phyloP scores from a whole-genome alignment of 139 green algal species.

The Coccomyxa sp. region DNA sequence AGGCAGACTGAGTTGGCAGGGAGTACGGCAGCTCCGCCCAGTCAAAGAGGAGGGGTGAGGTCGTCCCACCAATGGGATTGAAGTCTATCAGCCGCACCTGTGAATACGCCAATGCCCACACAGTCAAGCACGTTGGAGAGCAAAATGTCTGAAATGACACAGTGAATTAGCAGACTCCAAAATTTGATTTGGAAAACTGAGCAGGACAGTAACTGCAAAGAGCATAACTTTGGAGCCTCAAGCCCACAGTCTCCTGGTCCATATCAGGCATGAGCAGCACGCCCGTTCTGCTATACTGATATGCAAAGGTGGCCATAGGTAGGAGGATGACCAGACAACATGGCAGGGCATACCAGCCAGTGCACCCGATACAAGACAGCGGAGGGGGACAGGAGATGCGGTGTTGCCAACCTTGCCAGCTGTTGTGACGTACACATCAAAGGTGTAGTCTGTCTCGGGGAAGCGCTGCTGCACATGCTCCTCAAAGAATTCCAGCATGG shows the following conservation, averaged over 20 bases:
- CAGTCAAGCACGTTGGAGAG: not conserved
- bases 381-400: not conserved
- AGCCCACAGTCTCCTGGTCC: not conserved
- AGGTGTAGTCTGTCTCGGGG: conserved; percentile 30
- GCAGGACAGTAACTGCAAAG: not conserved
- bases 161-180: not conserved
- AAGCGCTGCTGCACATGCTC: conserved; percentile 38
- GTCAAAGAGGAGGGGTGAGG: conserved; percentile 81
- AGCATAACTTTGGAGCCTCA: not conserved
- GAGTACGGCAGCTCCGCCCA: conserved; percentile 64
- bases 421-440: conserved; percentile 82
- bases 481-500: conserved; percentile 41
- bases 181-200: not conserved
- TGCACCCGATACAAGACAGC: too few relatives aligned
- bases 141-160: not conserved
- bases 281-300: too few relatives aligned
- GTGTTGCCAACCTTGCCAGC: conserved; percentile 8
- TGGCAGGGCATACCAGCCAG: too few relatives aligned
- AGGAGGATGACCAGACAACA: too few relatives aligned
- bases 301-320: too few relatives aligned
- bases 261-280: not conserved
- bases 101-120: not conserved
- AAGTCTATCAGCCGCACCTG: conserved; percentile 83
- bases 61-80: conserved; percentile 74
- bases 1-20: not conserved